A percentile compares a stretch with the other conserved stretches of the same genome.
Evolutionary conservation across 768 basidiomycete species (phyloP).

Genomic region (Cystobasidium onofrii): DNA sequence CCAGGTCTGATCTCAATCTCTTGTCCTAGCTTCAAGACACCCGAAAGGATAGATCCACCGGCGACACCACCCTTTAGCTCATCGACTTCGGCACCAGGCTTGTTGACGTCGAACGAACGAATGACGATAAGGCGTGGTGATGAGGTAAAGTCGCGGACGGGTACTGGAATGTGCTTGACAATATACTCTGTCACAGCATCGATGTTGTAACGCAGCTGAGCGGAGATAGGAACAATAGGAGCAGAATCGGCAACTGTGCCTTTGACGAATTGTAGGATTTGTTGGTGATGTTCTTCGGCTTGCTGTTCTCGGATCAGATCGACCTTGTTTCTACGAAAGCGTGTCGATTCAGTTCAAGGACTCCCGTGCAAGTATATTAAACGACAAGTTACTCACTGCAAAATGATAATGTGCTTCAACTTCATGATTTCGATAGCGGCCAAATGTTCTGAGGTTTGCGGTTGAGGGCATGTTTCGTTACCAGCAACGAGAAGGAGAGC

Average conservation of each 20-base stretch:
- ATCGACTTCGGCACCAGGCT: conserved; percentile 91
- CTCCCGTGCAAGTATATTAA: background rate
- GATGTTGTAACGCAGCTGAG: conserved; percentile 97
- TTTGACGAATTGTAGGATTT: conserved; percentile 90
- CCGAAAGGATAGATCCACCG: conserved; percentile 88
- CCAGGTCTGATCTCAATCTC: conserved; percentile 97
- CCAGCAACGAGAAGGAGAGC: conserved; percentile 90
- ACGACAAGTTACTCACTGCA: conserved; percentile 52
- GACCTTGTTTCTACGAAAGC: conserved; percentile 65
- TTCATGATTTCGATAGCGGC: conserved; percentile 99
- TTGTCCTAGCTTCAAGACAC: conserved; percentile 78
- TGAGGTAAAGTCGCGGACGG: conserved; percentile 81
- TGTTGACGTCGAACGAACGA: conserved; percentile 98
- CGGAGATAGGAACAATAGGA: conserved; percentile 97
- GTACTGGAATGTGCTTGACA: conserved; percentile 90
- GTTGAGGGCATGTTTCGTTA: conserved; percentile 98
- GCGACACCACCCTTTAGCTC: conserved; percentile 98
- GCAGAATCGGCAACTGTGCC: conserved; percentile 95
- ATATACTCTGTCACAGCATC: conserved; percentile 99
- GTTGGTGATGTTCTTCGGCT: conserved; percentile 91
- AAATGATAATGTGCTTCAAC: conserved; percentile 89
- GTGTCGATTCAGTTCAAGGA: background rate
- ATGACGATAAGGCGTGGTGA: conserved; percentile 94
- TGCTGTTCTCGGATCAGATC: conserved; percentile 93
- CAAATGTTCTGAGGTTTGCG: conserved; percentile 95